Evolutionary conservation across 1,139 yeast genomes (phyloP), one percentile per base, ranked within the genome.

Genomic region (Magnusiomyces suaveolens): DNA sequence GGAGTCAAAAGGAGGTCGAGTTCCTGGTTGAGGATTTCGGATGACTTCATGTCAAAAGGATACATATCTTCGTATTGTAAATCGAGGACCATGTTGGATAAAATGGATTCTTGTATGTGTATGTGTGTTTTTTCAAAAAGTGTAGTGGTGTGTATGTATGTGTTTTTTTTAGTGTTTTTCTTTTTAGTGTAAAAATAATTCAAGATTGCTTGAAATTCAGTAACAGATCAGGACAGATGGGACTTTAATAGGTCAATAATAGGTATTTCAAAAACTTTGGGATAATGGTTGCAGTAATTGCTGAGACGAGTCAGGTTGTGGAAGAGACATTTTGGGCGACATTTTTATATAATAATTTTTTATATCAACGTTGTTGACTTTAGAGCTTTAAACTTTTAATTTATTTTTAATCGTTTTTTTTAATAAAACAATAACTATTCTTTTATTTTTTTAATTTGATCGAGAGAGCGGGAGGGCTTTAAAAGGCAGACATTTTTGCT

Each of bases 11-110:
- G 46, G 62, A 53, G 47, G 26, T 55, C 55, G 6, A 46, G 51
- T 26, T 23, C 43, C 54, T 53, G 62, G 62, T 66, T 57, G 65
- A 67, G 57, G 66, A 66, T 51, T 62, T 67, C 46, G 66, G 60
- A 56, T 65, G 68, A 60, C 61, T 62, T 57, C 60, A 60, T 54
- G 66, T 57, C 59, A 59, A 62, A 54, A 52, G 52, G n/a, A 32
- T 20, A 33, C 33, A 26, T 25, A 41, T 43, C 18, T 24, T 52
- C 48, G 23, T 29, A 43, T 24, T 20, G 8, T 50, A 41, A 46
- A 20, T 14, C 36, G 24, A 18, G n/a, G 25, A 14, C 10, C 48
- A n/a, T n/a, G n/a, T n/a, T n/a, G n/a, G n/a, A n/a, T n/a, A n/a
- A n/a, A n/a, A n/a, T n/a, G n/a, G n/a, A n/a, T n/a, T n/a, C n/a